A percentile compares a stretch with the other conserved stretches of the same genome.
Evolutionary conservation across 1,284 basidiomycete genomes (phyloP).

Genomic region (Trametes pubescens): DNA sequence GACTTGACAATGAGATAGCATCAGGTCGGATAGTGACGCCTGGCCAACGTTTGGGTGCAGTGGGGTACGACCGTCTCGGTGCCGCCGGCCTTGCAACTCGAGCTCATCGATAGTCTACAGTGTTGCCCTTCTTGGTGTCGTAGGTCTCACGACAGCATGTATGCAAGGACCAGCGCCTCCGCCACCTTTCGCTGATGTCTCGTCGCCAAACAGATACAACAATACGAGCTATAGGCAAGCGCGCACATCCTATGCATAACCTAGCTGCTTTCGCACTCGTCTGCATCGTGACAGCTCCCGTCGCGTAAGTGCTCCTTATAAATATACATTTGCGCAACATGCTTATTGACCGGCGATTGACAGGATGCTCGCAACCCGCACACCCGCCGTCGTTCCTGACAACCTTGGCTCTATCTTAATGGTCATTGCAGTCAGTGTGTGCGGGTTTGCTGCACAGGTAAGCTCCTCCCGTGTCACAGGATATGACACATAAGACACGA

Average conservation of each 20-base stretch:
- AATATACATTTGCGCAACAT: background rate
- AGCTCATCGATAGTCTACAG: conserved; percentile 40
- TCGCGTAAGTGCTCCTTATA: conserved; percentile 49
- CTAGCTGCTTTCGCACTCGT: conserved; percentile 72
- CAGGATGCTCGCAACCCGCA: conserved; percentile 53
- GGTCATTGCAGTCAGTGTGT: conserved; percentile 56
- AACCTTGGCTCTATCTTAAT: conserved; percentile 51
- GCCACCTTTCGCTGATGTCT: background rate
- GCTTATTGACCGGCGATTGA: background rate
- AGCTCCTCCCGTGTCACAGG: background rate
- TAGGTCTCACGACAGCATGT: conserved; percentile 69
- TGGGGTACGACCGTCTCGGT: conserved; percentile 39
- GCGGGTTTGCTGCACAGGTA: conserved; percentile 68
- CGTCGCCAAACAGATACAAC: conserved; percentile 56
- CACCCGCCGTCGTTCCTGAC: conserved; percentile 56
- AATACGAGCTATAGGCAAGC: conserved; percentile 75
- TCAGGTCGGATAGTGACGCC: conserved; percentile 33
- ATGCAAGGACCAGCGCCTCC: conserved; percentile 32
- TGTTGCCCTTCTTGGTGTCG: conserved; percentile 62
- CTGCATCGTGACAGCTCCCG: conserved; percentile 60
- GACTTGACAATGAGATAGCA: background rate
- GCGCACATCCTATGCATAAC: conserved; percentile 76
- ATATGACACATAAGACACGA: background rate
- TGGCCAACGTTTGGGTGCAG: conserved; percentile 45
- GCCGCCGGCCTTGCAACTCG: too few species aligned